Base-by-base conservation (phyloP, 1,139 yeast species). In the Insectozyma bohioensis region DNA sequence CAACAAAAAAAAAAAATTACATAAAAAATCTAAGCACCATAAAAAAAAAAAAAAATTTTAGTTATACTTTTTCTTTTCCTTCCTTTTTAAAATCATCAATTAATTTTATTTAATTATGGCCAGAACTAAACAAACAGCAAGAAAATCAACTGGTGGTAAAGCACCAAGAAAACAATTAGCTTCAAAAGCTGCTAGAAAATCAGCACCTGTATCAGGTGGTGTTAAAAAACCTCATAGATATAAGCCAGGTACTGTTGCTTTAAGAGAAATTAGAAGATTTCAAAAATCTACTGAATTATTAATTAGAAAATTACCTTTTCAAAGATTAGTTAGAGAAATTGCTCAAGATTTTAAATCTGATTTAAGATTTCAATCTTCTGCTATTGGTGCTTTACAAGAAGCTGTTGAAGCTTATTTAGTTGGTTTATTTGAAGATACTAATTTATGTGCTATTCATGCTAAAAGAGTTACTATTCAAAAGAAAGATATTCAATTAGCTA, bases 91-190 rank as follows among this genome's bases (percentile, higher is more conserved):
- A 17, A 28, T 20, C 24, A n/a, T n/a, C n/a, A n/a, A n/a, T n/a
- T n/a, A n/a, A n/a, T n/a, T n/a, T 12, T 23, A 33, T 17, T 31
- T 32, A 18, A 53, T 33, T 30, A 69, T 69, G 75, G 75, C 75
- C 39, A 69, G 75, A 69, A 69, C 75, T 35, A 69, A 69, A 52
- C 75, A 69, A 62, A 69, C 75, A 39, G 75, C 75, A 40, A 69
- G 75, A 68, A 69, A 69, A 53, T 69, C 75, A 33, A 69, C 75
- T 41, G 75, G 75, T 54, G 75, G 75, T 55, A 69, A 69, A 51
- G 75, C 75, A 31, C 75, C 75, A 52, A 69, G 75, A 68, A 69
- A 69, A 55, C 75, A 69, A 54, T 66, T 69, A 50, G 75, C 75
- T 39, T 69, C 75, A 37, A 69, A 69, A 55, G 75, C 75, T 34